These are phyloP conservation scores for Metschnikowia rubicola DNA, from an alignment of 805 yeast species.

Conservation along the genomic window DNA sequence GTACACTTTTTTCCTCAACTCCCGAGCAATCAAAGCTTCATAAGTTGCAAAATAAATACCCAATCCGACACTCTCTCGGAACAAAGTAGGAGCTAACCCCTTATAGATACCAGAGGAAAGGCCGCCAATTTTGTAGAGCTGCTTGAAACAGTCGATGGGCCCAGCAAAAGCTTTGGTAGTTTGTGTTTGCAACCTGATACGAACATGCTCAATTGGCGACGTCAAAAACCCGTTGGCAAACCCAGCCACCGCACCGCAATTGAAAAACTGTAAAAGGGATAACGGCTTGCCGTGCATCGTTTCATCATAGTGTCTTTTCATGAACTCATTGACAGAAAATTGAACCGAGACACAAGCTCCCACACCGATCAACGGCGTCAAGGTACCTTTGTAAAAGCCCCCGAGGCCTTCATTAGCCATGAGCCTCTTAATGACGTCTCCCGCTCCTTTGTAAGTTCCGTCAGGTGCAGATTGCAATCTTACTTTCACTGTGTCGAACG, in stretches of 20 bases:
- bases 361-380: constrained; percentile 50
- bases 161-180: constrained; percentile 60
- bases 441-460: constrained; percentile 68
- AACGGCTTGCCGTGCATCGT: constrained; percentile 46
- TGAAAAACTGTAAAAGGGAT: constrained; percentile 63
- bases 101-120: constrained; percentile 58
- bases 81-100: constrained; percentile 78
- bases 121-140: constrained; percentile 55
- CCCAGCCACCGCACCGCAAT: constrained; percentile 90
- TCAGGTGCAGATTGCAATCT: constrained; percentile 84
- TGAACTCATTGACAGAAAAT: constrained; percentile 89
- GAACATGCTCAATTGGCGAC: constrained; percentile 90
- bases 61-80: constrained; percentile 84
- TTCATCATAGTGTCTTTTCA: constrained; percentile 72
- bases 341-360: constrained; percentile 98
- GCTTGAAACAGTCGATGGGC: constrained; percentile 66
- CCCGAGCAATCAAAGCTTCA: constrained; percentile 78
- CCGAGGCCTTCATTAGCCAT: constrained; percentile 43
- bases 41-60: constrained; percentile 88
- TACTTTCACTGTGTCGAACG: constrained; percentile 93
- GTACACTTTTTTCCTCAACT: constrained; percentile 42
- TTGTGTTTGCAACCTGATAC: constrained; percentile 92
- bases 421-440: constrained; percentile 72
- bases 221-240: constrained; percentile 85
- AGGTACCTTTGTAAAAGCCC: constrained; percentile 45